Evolutionary conservation across 208 protist species (phyloP).

Genomic region (Trypanosoma cruzi): DNA sequence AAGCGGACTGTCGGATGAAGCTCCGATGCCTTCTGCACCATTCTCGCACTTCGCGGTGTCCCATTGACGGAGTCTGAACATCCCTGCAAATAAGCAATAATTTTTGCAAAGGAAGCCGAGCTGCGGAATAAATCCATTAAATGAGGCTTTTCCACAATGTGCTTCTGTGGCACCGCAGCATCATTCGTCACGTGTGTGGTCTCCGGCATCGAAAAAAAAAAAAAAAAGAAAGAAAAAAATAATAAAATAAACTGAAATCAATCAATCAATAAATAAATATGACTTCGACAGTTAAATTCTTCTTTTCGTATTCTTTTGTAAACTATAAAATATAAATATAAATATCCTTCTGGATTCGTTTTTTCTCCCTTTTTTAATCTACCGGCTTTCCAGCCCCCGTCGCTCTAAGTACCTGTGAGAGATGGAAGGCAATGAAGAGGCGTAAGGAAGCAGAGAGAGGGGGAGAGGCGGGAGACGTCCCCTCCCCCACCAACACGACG

Average conservation of each 20-base stretch:
- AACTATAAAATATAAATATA: not conserved
- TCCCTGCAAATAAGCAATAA: slow-evolving; percentile 62
- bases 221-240: too few relatives aligned
- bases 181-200: not conserved
- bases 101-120: slow-evolving; percentile 67
- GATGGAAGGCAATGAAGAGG: too few relatives aligned
- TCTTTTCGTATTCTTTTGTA: not conserved
- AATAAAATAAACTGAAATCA: too few relatives aligned
- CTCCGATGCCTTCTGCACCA: slow-evolving; percentile 19
- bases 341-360: too few relatives aligned
- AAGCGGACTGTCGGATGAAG: slow-evolving; percentile 44
- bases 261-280: not conserved
- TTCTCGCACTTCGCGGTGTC: slow-evolving; percentile 24
- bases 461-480: too few relatives aligned
- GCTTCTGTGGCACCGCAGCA: slow-evolving; percentile 44
- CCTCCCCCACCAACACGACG: too few relatives aligned
- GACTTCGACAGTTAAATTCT: not conserved
- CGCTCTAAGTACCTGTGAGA: too few relatives aligned
- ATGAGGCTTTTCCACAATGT: slow-evolving; percentile 69
- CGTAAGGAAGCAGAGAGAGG: too few relatives aligned
- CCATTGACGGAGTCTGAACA: slow-evolving; percentile 47
- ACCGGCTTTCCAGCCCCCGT: not conserved
- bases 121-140: slow-evolving; percentile 57
- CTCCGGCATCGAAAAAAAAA: slow-evolving; percentile 1
- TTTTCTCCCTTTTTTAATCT: too few relatives aligned